Conservation (phyloP, 2,329 filamentous ascomycete genomes). For the Nigrospora sphaerica region DNA sequence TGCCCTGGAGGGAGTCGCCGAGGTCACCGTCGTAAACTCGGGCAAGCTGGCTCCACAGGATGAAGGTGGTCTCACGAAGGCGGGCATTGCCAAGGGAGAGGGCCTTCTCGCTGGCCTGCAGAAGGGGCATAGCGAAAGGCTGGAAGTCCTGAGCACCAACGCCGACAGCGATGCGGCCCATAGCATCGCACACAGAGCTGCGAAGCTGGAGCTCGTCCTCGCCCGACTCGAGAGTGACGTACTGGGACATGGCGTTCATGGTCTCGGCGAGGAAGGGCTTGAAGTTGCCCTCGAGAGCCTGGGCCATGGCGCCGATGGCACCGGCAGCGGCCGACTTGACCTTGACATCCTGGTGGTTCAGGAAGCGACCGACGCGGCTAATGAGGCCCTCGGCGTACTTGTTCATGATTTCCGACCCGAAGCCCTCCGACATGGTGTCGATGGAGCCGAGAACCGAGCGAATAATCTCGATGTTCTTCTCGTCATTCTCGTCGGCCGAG, state of each 20-base stretch:
- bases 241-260: slow-evolving; percentile 82
- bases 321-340: slow-evolving; percentile 86
- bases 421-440: slow-evolving; percentile 81
- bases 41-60: slow-evolving; percentile 89
- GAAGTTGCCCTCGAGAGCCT: slow-evolving; percentile 76
- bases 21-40: slow-evolving; percentile 89
- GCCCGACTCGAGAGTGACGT: slow-evolving; percentile 77
- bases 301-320: slow-evolving; percentile 84
- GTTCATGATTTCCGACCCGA: slow-evolving; percentile 74
- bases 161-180: slow-evolving; percentile 86
- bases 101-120: slow-evolving; percentile 88
- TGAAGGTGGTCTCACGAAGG: slow-evolving; percentile 93
- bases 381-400: slow-evolving; percentile 79
- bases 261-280: slow-evolving; percentile 85
- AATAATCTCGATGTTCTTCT: slow-evolving; percentile 78
- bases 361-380: slow-evolving; percentile 74
- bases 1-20: slow-evolving; percentile 67
- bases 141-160: slow-evolving; percentile 84
- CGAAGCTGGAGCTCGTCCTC: slow-evolving; percentile 87
- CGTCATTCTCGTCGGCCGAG: slow-evolving; percentile 58
- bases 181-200: slow-evolving; percentile 82
- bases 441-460: slow-evolving; percentile 85
- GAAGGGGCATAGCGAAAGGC: slow-evolving; percentile 82
- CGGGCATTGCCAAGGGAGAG: slow-evolving; percentile 82
- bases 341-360: slow-evolving; percentile 78